Percentiles rank a stretch among this genome's conserved stretches.
phyloP scores from a whole-genome alignment of 768 basidiomycete genomes.

The Leccinellum luteum region DNA sequence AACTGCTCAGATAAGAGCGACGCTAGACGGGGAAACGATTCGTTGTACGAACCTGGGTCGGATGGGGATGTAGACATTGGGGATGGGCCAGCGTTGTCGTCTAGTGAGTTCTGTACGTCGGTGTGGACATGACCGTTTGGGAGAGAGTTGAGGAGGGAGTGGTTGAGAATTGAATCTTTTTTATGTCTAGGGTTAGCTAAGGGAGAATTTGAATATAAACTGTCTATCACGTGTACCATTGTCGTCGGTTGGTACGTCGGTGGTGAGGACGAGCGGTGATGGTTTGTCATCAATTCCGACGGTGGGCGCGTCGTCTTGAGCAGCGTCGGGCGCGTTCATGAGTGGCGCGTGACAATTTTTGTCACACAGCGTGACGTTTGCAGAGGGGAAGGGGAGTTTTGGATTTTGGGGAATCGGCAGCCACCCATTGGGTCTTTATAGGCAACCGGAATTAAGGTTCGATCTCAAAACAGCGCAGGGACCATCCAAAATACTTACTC shows the following conservation, averaged over 20 bases:
- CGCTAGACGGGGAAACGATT: slow-evolving; percentile 18
- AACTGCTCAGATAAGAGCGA: slow-evolving; percentile 35
- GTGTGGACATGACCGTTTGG: slow-evolving; percentile 68
- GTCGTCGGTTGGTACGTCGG: slow-evolving; percentile 23
- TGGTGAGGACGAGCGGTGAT: slow-evolving; percentile 13
- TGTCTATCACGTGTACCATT: slow-evolving; percentile 42
- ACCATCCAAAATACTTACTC: slow-evolving; percentile 47
- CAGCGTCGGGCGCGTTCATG: slow-evolving; percentile 54
- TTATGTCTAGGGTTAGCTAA: slow-evolving; percentile 41
- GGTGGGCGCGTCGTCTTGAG: slow-evolving; percentile 30
- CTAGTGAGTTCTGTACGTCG: slow-evolving; percentile 50
- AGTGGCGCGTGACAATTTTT: slow-evolving; percentile 59
- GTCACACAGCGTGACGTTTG: slow-evolving; percentile 63
- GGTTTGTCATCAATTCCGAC: slow-evolving; percentile 31
- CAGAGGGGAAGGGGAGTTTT: slow-evolving; percentile 49
- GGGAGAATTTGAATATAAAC: slow-evolving; percentile 26
- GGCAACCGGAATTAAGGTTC: slow-evolving; percentile 79
- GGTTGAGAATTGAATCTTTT: slow-evolving; percentile 21
- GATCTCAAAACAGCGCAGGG: slow-evolving; percentile 73
- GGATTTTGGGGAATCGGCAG: slow-evolving; percentile 64
- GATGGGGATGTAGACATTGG: slow-evolving; percentile 43
- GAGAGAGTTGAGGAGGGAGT: slow-evolving; percentile 41
- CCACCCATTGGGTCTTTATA: slow-evolving; percentile 81
- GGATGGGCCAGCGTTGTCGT: slow-evolving; percentile 30
- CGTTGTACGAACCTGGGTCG: slow-evolving; percentile 48